Conservation (phyloP, 352 stramenopile genomes). For the Achlya hypogyna region DNA sequence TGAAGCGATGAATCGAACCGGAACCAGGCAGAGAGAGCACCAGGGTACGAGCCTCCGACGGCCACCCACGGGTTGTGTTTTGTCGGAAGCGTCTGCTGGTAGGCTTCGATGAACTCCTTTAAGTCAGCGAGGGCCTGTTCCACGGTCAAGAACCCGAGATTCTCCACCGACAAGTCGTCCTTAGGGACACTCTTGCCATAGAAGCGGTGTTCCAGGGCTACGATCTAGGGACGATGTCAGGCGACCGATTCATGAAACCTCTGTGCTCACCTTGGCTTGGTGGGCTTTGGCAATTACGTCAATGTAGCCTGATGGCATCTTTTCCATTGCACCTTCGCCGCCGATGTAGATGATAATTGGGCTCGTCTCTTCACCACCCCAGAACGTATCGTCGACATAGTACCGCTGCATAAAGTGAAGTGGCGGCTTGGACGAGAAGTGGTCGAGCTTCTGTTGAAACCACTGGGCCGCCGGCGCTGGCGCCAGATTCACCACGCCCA, state of each 20-base stretch:
- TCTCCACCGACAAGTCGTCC: slow-evolving; percentile 52
- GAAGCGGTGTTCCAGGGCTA: slow-evolving; percentile 82
- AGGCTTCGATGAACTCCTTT: slow-evolving; percentile 71
- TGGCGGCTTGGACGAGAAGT: slow-evolving; percentile 37
- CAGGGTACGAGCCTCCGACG: slow-evolving; percentile 76
- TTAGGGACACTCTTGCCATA: slow-evolving; percentile 82
- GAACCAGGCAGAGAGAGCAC: slow-evolving; percentile 72
- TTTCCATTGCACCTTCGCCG: slow-evolving; percentile 58
- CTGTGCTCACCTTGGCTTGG: slow-evolving; percentile 44
- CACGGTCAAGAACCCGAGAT: slow-evolving; percentile 72
- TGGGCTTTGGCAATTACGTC: slow-evolving; percentile 65
- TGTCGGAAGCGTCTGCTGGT: slow-evolving; percentile 31
- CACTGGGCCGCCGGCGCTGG: slow-evolving; percentile 32
- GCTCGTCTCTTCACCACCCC: slow-evolving; percentile 30
- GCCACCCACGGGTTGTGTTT: slow-evolving; percentile 55
- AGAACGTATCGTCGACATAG: slow-evolving; percentile 63
- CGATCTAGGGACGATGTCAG: slow-evolving; percentile 28
- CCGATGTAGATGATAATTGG: slow-evolving; percentile 82
- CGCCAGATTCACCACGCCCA: background rate
- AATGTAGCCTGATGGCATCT: slow-evolving; percentile 53
- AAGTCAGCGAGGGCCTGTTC: slow-evolving; percentile 79
- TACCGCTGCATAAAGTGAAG: slow-evolving; percentile 56
- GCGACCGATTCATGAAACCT: background rate
- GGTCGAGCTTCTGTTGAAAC: slow-evolving; percentile 63
- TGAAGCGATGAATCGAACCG: slow-evolving; percentile 16